Percentiles rank a stretch among this genome's conserved stretches.
These are phyloP conservation scores for Cercospora beticola DNA, from an alignment of 2,329 filamentous ascomycete species.

Conservation along the genomic window DNA sequence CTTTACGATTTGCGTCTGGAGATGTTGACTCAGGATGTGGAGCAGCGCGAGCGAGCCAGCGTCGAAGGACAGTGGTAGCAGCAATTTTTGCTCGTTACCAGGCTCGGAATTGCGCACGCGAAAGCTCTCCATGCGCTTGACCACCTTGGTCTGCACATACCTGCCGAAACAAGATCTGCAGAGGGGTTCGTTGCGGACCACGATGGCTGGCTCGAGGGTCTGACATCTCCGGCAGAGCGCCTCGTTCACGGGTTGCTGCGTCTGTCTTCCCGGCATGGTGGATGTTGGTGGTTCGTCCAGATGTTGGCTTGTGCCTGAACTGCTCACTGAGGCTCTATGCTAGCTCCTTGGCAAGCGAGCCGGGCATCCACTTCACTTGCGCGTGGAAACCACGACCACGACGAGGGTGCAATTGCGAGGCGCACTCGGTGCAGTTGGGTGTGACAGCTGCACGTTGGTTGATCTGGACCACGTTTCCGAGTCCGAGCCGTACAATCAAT, in stretches of 20 bases:
- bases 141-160: slow-evolving; percentile 75
- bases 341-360: slow-evolving; percentile 1
- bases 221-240: slow-evolving; percentile 58
- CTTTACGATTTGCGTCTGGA: slow-evolving; percentile 63
- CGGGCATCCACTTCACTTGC: background rate
- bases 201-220: slow-evolving; percentile 50
- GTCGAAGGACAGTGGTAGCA: slow-evolving; percentile 81
- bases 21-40: slow-evolving; percentile 70
- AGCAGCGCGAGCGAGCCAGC: slow-evolving; percentile 76
- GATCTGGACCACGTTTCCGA: background rate
- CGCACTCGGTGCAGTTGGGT: background rate
- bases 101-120: slow-evolving; percentile 50
- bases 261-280: slow-evolving; percentile 32
- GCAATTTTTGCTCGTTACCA: slow-evolving; percentile 55
- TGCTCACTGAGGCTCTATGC: background rate
- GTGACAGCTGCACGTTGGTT: background rate
- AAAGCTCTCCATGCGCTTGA: slow-evolving; percentile 73
- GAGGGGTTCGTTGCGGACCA: slow-evolving; percentile 59
- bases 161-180: slow-evolving; percentile 73
- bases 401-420: background rate
- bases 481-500: background rate
- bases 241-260: slow-evolving; percentile 23
- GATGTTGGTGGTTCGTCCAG: slow-evolving; percentile 3
- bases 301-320: background rate
- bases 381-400: background rate